phyloP scores from a whole-genome alignment of 2,329 filamentous ascomycete species.

The Geosmithia morbida region DNA sequence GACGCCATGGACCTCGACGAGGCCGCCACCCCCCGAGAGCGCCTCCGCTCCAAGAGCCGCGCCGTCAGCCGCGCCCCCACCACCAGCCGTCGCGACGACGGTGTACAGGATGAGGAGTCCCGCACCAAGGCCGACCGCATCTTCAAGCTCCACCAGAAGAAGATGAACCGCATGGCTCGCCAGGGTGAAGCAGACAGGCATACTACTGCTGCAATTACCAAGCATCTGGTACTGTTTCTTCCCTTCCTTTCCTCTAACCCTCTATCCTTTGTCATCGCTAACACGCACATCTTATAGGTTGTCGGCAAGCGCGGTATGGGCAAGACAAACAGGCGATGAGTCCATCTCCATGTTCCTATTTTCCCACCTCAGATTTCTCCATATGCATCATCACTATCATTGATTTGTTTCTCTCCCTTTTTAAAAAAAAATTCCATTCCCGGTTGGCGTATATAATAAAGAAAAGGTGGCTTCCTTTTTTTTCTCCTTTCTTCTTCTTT shows the following conservation, averaged over 20 bases:
- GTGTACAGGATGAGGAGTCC: slow-evolving; percentile 52
- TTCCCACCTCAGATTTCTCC: too few species aligned
- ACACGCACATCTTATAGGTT: slow-evolving; percentile 34
- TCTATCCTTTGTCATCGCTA: slow-evolving; percentile 1
- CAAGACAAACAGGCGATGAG: slow-evolving; percentile 61
- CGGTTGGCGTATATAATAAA: slow-evolving; percentile 1
- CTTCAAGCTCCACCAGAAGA: slow-evolving; percentile 84
- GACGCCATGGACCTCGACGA: slow-evolving; percentile 64
- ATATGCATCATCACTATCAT: too few species aligned
- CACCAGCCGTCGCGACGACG: slow-evolving; percentile 59
- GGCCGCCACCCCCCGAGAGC: slow-evolving; percentile 39
- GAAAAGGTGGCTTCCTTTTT: background rate
- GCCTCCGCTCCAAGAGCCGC: slow-evolving; percentile 52
- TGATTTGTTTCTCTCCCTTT: background rate
- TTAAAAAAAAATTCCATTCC: background rate
- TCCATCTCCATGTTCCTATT: background rate
- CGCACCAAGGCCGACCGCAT: slow-evolving; percentile 73
- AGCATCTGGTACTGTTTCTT: slow-evolving; percentile 65
- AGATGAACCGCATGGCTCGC: slow-evolving; percentile 96
- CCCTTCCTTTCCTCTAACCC: background rate
- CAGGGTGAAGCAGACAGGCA: slow-evolving; percentile 96
- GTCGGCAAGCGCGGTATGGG: slow-evolving; percentile 88
- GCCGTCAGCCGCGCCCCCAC: slow-evolving; percentile 55
- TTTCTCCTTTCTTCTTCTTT: background rate
- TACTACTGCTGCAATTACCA: slow-evolving; percentile 63